These are phyloP conservation scores for Volvariella volvacea DNA, from an alignment of 1,284 basidiomycete species.

Conservation along the genomic window DNA sequence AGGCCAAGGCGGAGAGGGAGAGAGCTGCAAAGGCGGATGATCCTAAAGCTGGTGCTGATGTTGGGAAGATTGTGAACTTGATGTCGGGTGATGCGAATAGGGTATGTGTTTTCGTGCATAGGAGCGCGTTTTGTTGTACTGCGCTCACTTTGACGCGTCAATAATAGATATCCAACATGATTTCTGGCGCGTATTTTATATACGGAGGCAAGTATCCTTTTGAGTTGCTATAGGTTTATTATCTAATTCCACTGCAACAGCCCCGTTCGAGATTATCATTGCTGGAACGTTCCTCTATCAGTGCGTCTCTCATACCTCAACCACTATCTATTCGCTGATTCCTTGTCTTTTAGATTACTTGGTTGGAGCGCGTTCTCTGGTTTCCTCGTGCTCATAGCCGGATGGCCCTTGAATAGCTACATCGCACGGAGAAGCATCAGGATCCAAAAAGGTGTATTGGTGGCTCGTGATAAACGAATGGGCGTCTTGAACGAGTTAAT, in stretches of 20 bases:
- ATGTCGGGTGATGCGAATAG: slow-evolving; percentile 68
- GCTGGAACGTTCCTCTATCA: slow-evolving; percentile 8
- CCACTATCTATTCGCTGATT: background rate
- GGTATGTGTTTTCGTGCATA: slow-evolving; percentile 24
- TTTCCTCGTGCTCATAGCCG: slow-evolving; percentile 67
- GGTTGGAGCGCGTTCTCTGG: slow-evolving; percentile 84
- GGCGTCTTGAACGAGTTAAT: slow-evolving; percentile 83
- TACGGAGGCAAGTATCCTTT: slow-evolving; percentile 46
- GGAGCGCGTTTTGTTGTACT: background rate
- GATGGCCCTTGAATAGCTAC: slow-evolving; percentile 70
- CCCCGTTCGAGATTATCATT: slow-evolving; percentile 8
- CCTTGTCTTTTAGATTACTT: slow-evolving; percentile 48
- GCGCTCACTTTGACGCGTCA: background rate
- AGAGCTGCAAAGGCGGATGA: slow-evolving; percentile 43
- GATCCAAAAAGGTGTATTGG: slow-evolving; percentile 69
- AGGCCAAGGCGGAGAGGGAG: slow-evolving; percentile 29
- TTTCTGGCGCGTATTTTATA: slow-evolving; percentile 52
- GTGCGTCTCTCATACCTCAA: slow-evolving; percentile 1
- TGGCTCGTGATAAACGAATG: slow-evolving; percentile 82
- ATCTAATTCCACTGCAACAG: background rate
- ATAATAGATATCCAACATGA: slow-evolving; percentile 39
- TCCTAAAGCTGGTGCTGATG: slow-evolving; percentile 61
- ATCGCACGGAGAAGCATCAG: slow-evolving; percentile 55
- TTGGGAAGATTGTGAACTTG: slow-evolving; percentile 74
- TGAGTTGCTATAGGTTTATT: too few species aligned